Base-by-base conservation (phyloP, 257 asterid species). In the Capsicum pubescens region DNA sequence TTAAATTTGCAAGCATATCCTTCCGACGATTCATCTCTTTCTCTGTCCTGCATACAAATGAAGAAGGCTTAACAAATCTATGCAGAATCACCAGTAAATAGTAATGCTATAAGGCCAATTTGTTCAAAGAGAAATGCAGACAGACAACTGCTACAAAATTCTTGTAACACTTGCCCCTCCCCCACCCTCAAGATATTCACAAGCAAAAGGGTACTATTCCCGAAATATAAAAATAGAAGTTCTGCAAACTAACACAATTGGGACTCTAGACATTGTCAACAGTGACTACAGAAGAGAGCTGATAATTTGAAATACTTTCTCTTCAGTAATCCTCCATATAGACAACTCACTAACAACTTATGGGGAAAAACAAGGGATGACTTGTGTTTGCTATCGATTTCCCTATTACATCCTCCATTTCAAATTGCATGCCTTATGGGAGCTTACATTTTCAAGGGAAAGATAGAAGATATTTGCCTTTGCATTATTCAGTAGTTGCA, bases 1-100 rank as follows among this genome's bases (percentile, higher is more conserved):
- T 91, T 92, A 97, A 85, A 87, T 87, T 92, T 84, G 87, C 67
- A 85, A 91, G 88, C 95, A 92, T 89, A 90, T 93, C 98, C 80
- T 84, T 91, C 69, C 98, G 98, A 50, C 95, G 98, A 82, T 93
- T 97, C 90, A 91, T 91, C 91, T 97, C 99, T 87, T 92, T 95
- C 86, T 92, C 98, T 8, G 93, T 86, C 91, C 99, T 97, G 91
- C 87, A 88, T 42, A 69, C 7, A 72, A 67, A 76, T 50, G 80
- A 50, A 74, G 21, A 12, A 74, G 21, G 8, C 46, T 74, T 74
- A 21, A 74, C 46, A 74, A 74, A 48, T 50, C 19, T 50, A 12
- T 19, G 7, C 19, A 74, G 61, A 48, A 48, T 32, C 60, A 19
- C 57, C 60, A 50, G 21, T 8, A 21, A 21, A 48, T 10, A 19